Base-by-base conservation (phyloP, 805 yeast genomes). In the Kodamaea leandrae region DNA sequence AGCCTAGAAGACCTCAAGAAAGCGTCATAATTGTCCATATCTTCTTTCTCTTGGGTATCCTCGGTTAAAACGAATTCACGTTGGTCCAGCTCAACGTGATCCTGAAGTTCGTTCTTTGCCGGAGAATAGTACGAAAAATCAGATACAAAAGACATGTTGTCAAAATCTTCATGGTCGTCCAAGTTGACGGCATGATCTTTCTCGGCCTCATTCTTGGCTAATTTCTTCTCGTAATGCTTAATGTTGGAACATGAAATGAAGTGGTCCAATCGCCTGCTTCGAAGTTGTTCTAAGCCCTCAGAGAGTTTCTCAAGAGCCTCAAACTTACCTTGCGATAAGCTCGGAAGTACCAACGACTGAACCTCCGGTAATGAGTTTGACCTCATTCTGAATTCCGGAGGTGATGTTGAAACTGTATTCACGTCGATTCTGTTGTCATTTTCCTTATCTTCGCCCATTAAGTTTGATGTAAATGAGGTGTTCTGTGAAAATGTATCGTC, bases 1-100 rank as follows among this genome's bases (percentile, higher is more conserved):
- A 61, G 41, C 26, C 70, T 48, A 3, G 71, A 63, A 32, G 53
- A 53, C 18, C 74, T 51, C 34, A 69, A 50, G 43, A 50, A 69
- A 9, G 50, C 50, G 9, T 57, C 64, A 42, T 57, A 63, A 41
- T 58, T 58, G 37, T 61, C 64, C 32, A 60, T 47, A 17, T 53
- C 52, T 10, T 39, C 47, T 7, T 7, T 7, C 24, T 21, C 24
- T n/a, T n/a, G n/a, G n/a, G n/a, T 13, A 8, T 14, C 13, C 9
- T 35, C 14, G 12, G 10, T 23, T 9, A n/a, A n/a, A n/a, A n/a
- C n/a, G 7, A 19, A 12, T 27, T 7, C 13, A 10, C 35, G 13
- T 17, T 32, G 36, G 10, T 6, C 25, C 32, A 14, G 32, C 16
- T 28, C 32, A 12, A 4, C 38, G 14, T 15, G 27, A 12, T 38